Conservation (phyloP, 495 filamentous ascomycete species). For the Neurospora sublineolata region DNA sequence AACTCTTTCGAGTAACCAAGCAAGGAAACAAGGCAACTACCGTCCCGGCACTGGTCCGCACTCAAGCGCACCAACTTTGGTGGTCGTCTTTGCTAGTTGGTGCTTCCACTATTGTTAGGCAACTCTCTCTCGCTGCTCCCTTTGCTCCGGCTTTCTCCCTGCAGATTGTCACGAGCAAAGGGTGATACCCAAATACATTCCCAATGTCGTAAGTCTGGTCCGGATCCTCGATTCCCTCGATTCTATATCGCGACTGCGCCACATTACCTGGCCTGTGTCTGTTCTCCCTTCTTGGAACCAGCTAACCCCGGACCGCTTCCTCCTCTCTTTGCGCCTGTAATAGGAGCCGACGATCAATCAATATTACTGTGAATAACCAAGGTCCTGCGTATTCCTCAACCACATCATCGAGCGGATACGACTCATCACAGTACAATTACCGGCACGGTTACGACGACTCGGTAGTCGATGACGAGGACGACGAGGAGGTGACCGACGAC, state of each 20-base stretch:
- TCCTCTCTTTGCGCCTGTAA: background rate
- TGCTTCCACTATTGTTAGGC: background rate
- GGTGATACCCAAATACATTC: constrained; percentile 24
- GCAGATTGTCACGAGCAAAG: constrained; percentile 31
- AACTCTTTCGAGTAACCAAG: background rate
- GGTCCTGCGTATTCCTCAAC: constrained; percentile 3
- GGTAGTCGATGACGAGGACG: constrained; percentile 43
- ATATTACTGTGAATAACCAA: constrained; percentile 41
- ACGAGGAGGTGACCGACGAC: constrained; percentile 20
- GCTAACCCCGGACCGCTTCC: constrained; percentile 11
- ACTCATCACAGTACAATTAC: constrained; percentile 14
- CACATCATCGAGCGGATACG: constrained; percentile 15
- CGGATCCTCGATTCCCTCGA: background rate
- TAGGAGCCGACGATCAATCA: constrained; percentile 38
- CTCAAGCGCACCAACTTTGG: background rate
- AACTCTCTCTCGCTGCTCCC: constrained; percentile 3
- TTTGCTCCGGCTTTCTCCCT: constrained; percentile 28
- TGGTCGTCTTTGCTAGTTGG: background rate
- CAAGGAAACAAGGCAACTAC: background rate
- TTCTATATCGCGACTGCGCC: constrained; percentile 1
- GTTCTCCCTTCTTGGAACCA: background rate
- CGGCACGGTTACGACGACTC: constrained; percentile 26
- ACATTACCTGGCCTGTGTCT: constrained; percentile 1
- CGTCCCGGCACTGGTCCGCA: background rate
- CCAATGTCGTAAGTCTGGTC: constrained; percentile 38